Conservation (phyloP, 495 filamentous ascomycete species). For the Cetradonia linearis region DNA sequence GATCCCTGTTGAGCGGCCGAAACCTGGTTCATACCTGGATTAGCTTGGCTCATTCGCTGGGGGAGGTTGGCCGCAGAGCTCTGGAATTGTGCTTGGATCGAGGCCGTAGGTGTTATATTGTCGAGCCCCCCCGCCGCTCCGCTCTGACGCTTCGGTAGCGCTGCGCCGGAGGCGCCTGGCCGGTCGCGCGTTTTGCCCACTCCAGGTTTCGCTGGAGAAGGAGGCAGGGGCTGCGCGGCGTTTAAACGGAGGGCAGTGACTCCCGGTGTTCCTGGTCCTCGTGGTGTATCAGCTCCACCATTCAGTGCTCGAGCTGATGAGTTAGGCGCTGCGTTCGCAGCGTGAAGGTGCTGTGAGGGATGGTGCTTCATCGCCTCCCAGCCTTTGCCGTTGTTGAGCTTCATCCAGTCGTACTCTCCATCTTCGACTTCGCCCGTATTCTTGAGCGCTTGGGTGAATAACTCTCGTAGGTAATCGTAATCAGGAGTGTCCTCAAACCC, state of each 20-base stretch:
- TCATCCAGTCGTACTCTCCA: constrained; percentile 99
- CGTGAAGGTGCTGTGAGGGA: constrained; percentile 66
- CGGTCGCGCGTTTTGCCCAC: constrained; percentile 68
- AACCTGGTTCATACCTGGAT: constrained; percentile 45
- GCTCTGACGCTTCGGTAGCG: constrained; percentile 61
- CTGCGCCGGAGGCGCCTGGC: constrained; percentile 66
- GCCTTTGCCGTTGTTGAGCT: constrained; percentile 87
- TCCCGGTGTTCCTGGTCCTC: constrained; percentile 47
- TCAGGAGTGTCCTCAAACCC: constrained; percentile 98
- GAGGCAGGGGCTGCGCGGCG: constrained; percentile 84
- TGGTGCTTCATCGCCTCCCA: constrained; percentile 88
- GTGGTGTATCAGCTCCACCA: constrained; percentile 51
- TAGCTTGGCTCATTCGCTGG: constrained; percentile 50
- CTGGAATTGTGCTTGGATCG: constrained; percentile 84
- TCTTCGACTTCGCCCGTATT: constrained; percentile 91
- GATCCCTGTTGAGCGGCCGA: constrained; percentile 30
- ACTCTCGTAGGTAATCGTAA: constrained; percentile 94
- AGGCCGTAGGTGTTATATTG: constrained; percentile 65
- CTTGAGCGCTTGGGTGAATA: constrained; percentile 95
- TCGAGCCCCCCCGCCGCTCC: constrained; percentile 61
- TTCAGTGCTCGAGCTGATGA: constrained; percentile 71
- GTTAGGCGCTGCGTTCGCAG: constrained; percentile 60
- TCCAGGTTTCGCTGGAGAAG: constrained; percentile 72
- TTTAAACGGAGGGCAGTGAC: constrained; percentile 91
- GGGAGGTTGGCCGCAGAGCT: constrained; percentile 78